Percentiles rank a stretch among this genome's conserved stretches.
Conservation (phyloP, 164 flowering plant species). For the Piper longum region DNA sequence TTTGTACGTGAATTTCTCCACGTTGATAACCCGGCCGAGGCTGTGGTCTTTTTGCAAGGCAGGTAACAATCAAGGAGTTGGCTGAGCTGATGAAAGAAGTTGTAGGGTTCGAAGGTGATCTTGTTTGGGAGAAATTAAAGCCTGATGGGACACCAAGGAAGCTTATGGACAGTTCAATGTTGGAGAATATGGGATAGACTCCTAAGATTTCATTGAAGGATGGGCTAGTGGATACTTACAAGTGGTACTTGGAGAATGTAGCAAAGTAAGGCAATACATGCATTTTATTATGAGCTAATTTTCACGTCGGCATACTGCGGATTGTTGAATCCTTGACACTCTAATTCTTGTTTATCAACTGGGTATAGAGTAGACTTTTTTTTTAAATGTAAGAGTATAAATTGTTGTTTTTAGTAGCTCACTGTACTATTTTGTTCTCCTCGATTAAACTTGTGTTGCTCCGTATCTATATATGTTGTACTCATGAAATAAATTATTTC, state of each 20-base stretch:
- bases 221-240: constrained; percentile 72
- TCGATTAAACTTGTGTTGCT: too few relatives aligned
- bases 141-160: constrained; percentile 96
- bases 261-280: neutral
- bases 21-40: constrained; percentile 90
- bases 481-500: too few relatives aligned
- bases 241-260: constrained; percentile 68
- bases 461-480: too few relatives aligned
- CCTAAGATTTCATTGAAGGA: constrained; percentile 63
- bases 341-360: too few relatives aligned
- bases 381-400: too few relatives aligned
- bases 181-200: constrained; percentile 61
- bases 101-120: constrained; percentile 67
- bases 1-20: constrained; percentile 74
- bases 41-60: constrained; percentile 66
- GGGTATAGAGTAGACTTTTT: too few relatives aligned
- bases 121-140: constrained; percentile 74
- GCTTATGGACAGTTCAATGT: constrained; percentile 86
- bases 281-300: neutral
- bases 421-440: too few relatives aligned
- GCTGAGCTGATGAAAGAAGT: constrained; percentile 84
- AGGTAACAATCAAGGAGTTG: constrained; percentile 72
- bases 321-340: too few relatives aligned
- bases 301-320: neutral
- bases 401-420: too few relatives aligned